Percentiles rank a stretch among this genome's conserved stretches.
Evolutionary conservation across 257 asterid species (phyloP).

Genomic region (Cordia subcordata): DNA sequence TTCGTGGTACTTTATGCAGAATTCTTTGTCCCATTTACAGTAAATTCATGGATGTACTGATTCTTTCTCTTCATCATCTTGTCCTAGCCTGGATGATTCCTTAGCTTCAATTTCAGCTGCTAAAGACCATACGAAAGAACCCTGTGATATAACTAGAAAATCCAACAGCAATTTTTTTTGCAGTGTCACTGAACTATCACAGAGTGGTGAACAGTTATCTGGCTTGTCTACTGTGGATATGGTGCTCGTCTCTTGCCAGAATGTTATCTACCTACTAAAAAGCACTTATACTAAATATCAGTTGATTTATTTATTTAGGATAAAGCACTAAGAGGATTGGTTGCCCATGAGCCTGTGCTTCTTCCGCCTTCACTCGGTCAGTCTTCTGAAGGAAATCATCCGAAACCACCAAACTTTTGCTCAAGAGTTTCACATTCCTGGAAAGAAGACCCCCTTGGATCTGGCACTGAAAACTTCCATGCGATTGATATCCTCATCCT

Average conservation of each 20-base stretch:
- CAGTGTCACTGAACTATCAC: slow-evolving; percentile 57
- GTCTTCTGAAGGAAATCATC: slow-evolving; percentile 29
- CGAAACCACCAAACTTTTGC: slow-evolving; percentile 27
- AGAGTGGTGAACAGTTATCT: slow-evolving; percentile 44
- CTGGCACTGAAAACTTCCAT: slow-evolving; percentile 73
- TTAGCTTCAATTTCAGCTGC: slow-evolving; percentile 37
- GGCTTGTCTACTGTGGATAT: slow-evolving; percentile 57
- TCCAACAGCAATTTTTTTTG: slow-evolving; percentile 43
- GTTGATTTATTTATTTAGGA: slow-evolving; percentile 42
- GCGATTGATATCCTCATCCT: slow-evolving; percentile 61
- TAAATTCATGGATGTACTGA: slow-evolving; percentile 15
- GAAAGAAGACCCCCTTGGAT: slow-evolving; percentile 70
- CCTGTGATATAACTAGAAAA: slow-evolving; percentile 28
- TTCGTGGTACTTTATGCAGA: slow-evolving; percentile 35
- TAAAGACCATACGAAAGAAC: slow-evolving; percentile 27
- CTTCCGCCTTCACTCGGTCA: slow-evolving; percentile 35
- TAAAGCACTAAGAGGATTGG: slow-evolving; percentile 75
- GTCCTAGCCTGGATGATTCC: slow-evolving; percentile 35
- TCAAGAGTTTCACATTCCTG: slow-evolving; percentile 54
- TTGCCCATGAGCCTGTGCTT: slow-evolving; percentile 48
- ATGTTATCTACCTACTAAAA: background rate
- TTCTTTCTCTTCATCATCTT: slow-evolving; percentile 12
- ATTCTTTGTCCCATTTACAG: slow-evolving; percentile 6
- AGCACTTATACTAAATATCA: slow-evolving; percentile 17
- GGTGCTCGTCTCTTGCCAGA: slow-evolving; percentile 38